Evolutionary conservation across 2,329 filamentous ascomycete species (phyloP), one percentile per base, ranked within the genome.

Genomic region (Trichoderma sp.): DNA sequence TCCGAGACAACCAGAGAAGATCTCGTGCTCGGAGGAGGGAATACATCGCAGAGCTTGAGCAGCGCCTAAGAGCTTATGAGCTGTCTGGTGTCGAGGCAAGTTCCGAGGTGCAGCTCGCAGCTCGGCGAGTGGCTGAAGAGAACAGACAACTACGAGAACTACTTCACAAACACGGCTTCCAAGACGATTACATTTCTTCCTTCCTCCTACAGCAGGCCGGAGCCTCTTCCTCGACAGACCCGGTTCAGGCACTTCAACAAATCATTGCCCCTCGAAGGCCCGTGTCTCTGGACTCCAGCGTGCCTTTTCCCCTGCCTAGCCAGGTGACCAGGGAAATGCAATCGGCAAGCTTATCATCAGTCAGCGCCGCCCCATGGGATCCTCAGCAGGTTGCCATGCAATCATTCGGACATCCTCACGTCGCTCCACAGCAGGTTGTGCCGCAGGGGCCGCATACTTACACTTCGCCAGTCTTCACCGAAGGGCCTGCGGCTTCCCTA

Each of bases 1-100:
- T 94, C 75, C 88, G 92, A 74, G 91, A 94, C 76, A 95, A 94
- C 77, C 92, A 94, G 79, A 86, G 92, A 71, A 89, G 92, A 73
- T 93, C 90, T n/a, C 89, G 92, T 68, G 91, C 91, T 60, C 87
- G 92, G 43, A 87, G 90, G 74, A 93, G 92, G 82, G 91, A 93
- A 77, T 93, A 94, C 78, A 82, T 93, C 51, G 84, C 89, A 73
- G 90, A 92, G 70, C 86, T 94, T 32, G 91, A 94, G 80, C 83
- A 86, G 69, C 89, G 89, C 73, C 76, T 82, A 43, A 87, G 89
- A 61, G 81, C 83, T 67, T 93, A 87, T 78, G 90, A 94, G 79
- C 84, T 88, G 47, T 83, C 87, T 36, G 92, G 92, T 21, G 86
- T 92, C 63, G 87, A 91, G 76, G 92, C 91, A 4, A 91, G 90